A percentile compares a stretch with the other conserved stretches of the same genome.
These are phyloP conservation scores for Termitomyces sp. DNA, from an alignment of 768 basidiomycete species.

Conservation along the genomic window DNA sequence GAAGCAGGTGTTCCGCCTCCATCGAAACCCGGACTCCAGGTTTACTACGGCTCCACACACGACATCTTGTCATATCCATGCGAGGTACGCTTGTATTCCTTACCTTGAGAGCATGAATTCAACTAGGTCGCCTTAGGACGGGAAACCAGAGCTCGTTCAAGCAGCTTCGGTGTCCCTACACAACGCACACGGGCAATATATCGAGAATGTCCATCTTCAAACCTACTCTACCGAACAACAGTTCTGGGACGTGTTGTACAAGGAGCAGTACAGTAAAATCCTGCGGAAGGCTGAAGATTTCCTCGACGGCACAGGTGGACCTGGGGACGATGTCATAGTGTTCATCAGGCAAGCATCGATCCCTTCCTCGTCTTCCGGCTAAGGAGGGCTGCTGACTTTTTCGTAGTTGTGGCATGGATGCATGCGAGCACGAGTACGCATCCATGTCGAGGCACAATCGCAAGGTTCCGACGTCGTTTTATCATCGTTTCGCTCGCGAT, in stretches of 20 bases:
- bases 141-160: conserved; percentile 71
- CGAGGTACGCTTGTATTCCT: conserved; percentile 48
- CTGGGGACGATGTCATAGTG: conserved; percentile 68
- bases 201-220: conserved; percentile 83
- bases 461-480: conserved; percentile 87
- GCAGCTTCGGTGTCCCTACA: conserved; percentile 83
- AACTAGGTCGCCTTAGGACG: conserved; percentile 51
- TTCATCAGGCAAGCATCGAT: conserved; percentile 71
- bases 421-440: conserved; percentile 85
- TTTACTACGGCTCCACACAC: conserved; percentile 93
- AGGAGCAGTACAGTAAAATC: conserved; percentile 55
- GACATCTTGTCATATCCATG: conserved; percentile 92
- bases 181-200: conserved; percentile 80
- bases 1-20: conserved; percentile 33
- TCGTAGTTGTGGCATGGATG: conserved; percentile 90
- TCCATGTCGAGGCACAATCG: conserved; percentile 92
- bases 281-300: conserved; percentile 70
- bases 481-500: conserved; percentile 77
- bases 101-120: neutral
- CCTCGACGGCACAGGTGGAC: conserved; percentile 58
- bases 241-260: conserved; percentile 76
- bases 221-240: conserved; percentile 67
- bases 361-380: neutral
- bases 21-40: conserved; percentile 43
- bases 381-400: neutral